Base-by-base conservation (phyloP, 177 flowering plant species). In the Vitis hybrid region DNA sequence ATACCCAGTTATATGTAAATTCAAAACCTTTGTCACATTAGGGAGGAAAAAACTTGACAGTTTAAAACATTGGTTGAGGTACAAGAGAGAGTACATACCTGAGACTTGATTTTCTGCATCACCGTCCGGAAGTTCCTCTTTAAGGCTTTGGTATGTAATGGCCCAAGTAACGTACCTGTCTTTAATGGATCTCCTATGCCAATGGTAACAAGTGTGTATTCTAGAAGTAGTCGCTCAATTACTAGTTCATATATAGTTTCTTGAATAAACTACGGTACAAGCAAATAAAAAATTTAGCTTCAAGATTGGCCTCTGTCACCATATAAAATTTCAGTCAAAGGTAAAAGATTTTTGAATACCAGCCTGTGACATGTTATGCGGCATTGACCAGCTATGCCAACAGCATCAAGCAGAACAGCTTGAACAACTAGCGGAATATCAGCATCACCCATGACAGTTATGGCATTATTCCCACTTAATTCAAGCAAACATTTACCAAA, bases 311-410 rank as follows among this genome's bases (percentile, higher is more conserved):
- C 45, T 26, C 29, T 39, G 8, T 39, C 45, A 39, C 45, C 45
- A 39, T 39, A 7, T 5, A 39, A 39, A 39, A 39, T 39, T 39
- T 39, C 45, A 39, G 8, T 39, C 45, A 39, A 39, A 39, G 6
- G 45, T 39, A 39, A 39, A 39, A 39, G 45, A 39, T 39, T 39
- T 39, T 39, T 39, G 45, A 5, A 39, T 85, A 95, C 98, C 97
- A 95, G 90, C 72, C 98, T 90, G 71, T 97, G 98, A 71, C 99
- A 93, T 53, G 98, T 90, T 68, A 98, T 91, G 81, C 97, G 93
- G 53, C 99, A 89, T 77, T 93, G 99, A 70, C 97, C 99, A 78
- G 97, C 98, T 16, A 98, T 95, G 49, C 99, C 98, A 74, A 93
- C 99, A 79, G 99, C 92, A 74, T 97, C 99, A 84, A 91, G 92